Percentiles rank a stretch among this genome's conserved stretches.
Conservation (phyloP, 345 rosid species). For the Erucastrum elatum region DNA sequence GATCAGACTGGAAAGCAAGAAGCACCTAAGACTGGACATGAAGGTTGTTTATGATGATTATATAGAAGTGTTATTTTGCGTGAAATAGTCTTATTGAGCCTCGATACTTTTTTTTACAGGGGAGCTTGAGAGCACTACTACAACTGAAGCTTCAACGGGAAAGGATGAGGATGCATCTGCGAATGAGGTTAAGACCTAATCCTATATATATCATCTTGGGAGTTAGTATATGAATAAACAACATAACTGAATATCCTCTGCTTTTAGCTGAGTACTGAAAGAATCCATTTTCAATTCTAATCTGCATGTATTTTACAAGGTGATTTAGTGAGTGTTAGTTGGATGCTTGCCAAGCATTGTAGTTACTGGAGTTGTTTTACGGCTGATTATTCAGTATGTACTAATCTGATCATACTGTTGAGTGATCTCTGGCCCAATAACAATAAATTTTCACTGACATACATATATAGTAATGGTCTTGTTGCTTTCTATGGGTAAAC, state of each 20-base stretch:
- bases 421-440: background rate
- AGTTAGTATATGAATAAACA: no score
- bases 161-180: slow-evolving; percentile 32
- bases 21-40: background rate
- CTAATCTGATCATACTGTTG: background rate
- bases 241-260: no score
- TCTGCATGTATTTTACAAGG: background rate
- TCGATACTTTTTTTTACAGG: background rate
- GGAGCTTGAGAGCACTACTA: slow-evolving; percentile 3
- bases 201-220: no score
- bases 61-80: background rate
- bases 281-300: background rate
- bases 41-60: slow-evolving; percentile 25
- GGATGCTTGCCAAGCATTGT: background rate
- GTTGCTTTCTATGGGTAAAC: background rate
- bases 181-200: slow-evolving; percentile 34
- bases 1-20: slow-evolving; percentile 21
- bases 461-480: background rate
- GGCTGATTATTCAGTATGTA: background rate
- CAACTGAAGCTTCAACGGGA: slow-evolving; percentile 8
- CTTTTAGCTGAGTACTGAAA: no score
- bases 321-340: no score
- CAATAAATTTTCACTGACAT: background rate
- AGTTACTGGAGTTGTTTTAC: background rate
- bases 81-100: slow-evolving; percentile 8